phyloP scores from a whole-genome alignment of 2,329 filamentous ascomycete species.

The Elsinoe arachidis region DNA sequence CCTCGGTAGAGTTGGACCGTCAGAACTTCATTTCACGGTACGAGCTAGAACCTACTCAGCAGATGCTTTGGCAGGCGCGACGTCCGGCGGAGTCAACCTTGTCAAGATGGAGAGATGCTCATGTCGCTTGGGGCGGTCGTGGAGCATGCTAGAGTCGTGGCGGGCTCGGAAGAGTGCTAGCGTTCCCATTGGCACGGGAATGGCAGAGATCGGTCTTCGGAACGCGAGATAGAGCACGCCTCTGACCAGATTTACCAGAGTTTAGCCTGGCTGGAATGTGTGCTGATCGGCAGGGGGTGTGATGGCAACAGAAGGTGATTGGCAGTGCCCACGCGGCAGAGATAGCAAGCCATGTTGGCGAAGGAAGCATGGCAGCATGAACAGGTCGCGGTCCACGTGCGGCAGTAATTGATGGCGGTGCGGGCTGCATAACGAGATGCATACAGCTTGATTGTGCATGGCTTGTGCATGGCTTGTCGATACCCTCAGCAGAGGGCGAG shows the following conservation, averaged over 20 bases:
- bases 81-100: neutral
- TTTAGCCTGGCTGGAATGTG: neutral
- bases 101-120: neutral
- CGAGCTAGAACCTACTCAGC: neutral
- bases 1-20: slow-evolving; percentile 4
- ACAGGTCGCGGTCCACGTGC: neutral
- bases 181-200: neutral
- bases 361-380: slow-evolving; percentile 1
- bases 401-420: neutral
- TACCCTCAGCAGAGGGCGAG: too few relatives aligned
- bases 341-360: neutral
- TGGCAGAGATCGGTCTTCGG: slow-evolving; percentile 2
- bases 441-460: too few relatives aligned
- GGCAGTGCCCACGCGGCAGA: neutral
- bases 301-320: neutral
- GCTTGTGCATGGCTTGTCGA: too few relatives aligned
- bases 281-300: slow-evolving; percentile 2
- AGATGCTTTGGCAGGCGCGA: neutral
- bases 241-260: neutral
- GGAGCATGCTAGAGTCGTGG: neutral
- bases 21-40: neutral
- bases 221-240: neutral
- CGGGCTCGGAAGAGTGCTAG: neutral
- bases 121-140: slow-evolving; percentile 3
- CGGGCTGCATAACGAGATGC: neutral